Evolutionary conservation across 1,284 basidiomycete genomes (phyloP), one percentile per base, ranked within the genome.

Genomic region (Butyriboletus appendiculatus): DNA sequence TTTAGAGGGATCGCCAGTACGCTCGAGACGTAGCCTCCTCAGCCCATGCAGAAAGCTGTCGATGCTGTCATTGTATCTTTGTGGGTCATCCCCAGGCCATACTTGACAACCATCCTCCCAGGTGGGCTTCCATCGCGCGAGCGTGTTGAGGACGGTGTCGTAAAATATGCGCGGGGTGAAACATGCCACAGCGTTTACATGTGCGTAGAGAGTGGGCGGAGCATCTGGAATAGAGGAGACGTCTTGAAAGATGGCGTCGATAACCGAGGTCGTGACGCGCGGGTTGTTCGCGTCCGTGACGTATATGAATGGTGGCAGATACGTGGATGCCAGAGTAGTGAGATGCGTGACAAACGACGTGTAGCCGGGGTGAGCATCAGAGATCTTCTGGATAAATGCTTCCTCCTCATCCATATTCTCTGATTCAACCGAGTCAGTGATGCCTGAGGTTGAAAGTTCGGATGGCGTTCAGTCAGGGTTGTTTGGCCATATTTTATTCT

Each of bases 1-100:
- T 48, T 37, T 37, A 42, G 45, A 73, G 39, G 55, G 66, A 74
- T 63, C 35, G 71, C 68, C 37, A 60, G 39, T 63, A 47, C 59
- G 63, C 28, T 80, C 62, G 4, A 62, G 65, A 33, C 71, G 65
- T 3, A 68, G 39, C 7, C 48, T 53, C 37, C 55, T 43, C 34
- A 93, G 61, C 0, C 84, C 85, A 53, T 87, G 83, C 8, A 87
- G 57, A 60, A 93, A 92, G 11, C 76, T 76, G 61, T 92, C 90
- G 48, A 91, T 71, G 52, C 75, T 84, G 32, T 87, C 81, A 57
- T 84, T 86, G 68, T 75, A 81, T 59, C 74, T 60, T 57, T 73
- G 60, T 15, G 63, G 55, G n/a, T 65, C 59, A 1, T 63, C 67
- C 5, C 70, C 69, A 11, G 68, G 60, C 85, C 85, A 89, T 56